Conservation (phyloP, 2,329 filamentous ascomycete genomes). For the Exophiala dermatitidis region DNA sequence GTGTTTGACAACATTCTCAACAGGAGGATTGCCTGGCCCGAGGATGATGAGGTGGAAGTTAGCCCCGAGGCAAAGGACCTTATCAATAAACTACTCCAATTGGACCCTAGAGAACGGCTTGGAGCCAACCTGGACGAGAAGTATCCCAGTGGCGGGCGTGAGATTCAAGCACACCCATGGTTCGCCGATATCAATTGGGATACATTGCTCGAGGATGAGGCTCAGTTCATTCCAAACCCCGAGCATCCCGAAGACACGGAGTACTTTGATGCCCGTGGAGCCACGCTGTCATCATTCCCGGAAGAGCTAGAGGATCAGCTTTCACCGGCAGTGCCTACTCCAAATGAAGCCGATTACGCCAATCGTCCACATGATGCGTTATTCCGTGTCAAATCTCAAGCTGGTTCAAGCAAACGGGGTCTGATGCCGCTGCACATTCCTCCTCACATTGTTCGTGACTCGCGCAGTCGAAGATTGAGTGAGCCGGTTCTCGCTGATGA, state of each 20-base stretch:
- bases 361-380: constrained; percentile 92
- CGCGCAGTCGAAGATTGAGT: constrained; percentile 77
- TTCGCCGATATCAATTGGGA: constrained; percentile 85
- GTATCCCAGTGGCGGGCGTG: constrained; percentile 73
- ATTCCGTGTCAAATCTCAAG: constrained; percentile 78
- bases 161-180: constrained; percentile 86
- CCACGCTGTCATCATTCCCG: constrained; percentile 83
- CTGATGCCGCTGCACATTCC: constrained; percentile 95
- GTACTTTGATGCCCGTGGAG: constrained; percentile 89
- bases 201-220: constrained; percentile 84
- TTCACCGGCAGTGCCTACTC: constrained; percentile 63
- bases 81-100: constrained; percentile 84
- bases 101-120: constrained; percentile 72
- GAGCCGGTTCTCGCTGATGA: constrained; percentile 85
- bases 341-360: constrained; percentile 61
- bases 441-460: constrained; percentile 78
- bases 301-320: constrained; percentile 89
- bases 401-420: constrained; percentile 79
- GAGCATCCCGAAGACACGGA: constrained; percentile 97
- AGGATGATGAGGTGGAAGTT: constrained; percentile 66
- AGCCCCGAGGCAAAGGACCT: constrained; percentile 87
- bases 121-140: constrained; percentile 81
- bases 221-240: constrained; percentile 85
- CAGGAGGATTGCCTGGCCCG: constrained; percentile 86
- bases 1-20: constrained; percentile 96